These are phyloP conservation scores for Cyberlindnera suaveolens DNA, from an alignment of 805 yeast species.

Conservation along the genomic window DNA sequence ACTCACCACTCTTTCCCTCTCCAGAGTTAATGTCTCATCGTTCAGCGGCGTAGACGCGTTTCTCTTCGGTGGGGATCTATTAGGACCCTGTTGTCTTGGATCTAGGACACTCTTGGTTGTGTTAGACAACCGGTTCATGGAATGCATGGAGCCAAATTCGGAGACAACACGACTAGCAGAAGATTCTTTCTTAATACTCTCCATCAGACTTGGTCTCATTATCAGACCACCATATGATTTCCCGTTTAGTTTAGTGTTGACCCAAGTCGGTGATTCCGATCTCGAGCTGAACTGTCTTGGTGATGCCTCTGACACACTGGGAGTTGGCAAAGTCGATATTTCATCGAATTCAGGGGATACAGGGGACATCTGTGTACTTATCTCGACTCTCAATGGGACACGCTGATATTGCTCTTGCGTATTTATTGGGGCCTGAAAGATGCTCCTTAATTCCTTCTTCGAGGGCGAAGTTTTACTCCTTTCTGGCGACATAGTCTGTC, in stretches of 20 bases:
- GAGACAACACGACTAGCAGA: slow-evolving; percentile 27
- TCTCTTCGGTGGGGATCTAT: slow-evolving; percentile 13
- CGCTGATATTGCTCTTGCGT: too few species aligned
- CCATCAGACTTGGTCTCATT: slow-evolving; percentile 7
- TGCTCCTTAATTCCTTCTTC: too few species aligned
- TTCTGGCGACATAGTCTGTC: too few species aligned
- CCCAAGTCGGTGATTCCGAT: not conserved
- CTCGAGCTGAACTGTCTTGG: slow-evolving; percentile 3
- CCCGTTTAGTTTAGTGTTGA: not conserved
- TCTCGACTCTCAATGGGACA: too few species aligned
- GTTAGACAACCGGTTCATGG: slow-evolving; percentile 6
- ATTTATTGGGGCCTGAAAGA: too few species aligned
- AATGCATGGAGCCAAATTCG: slow-evolving; percentile 29
- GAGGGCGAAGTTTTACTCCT: too few species aligned
- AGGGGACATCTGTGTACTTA: too few species aligned
- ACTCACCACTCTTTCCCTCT: slow-evolving; percentile 6
- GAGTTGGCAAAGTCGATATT: slow-evolving; percentile 42
- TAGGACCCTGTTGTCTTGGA: not conserved
- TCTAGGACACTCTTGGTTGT: slow-evolving; percentile 1
- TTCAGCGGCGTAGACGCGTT: slow-evolving; percentile 14
- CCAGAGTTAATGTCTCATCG: slow-evolving; percentile 4
- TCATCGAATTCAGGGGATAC: slow-evolving; percentile 26
- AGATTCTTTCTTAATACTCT: not conserved
- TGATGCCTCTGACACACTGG: slow-evolving; percentile 25
- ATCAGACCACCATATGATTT: slow-evolving; percentile 17